Evolutionary conservation across 2,329 filamentous ascomycete genomes (phyloP), one percentile per base, ranked within the genome.

Genomic region (Myriosclerotinia curreyana): DNA sequence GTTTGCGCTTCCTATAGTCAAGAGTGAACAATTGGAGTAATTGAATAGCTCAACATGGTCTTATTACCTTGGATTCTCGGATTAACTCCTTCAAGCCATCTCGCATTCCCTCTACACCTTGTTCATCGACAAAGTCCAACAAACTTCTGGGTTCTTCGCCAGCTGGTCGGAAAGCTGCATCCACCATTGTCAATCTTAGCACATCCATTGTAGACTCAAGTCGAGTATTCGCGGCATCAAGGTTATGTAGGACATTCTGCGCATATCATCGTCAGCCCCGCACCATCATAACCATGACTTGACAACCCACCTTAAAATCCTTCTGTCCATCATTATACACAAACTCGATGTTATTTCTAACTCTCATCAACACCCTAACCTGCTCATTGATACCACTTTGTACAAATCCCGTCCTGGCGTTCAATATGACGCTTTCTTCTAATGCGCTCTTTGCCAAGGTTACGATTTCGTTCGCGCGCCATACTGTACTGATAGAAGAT

Each of bases 381-480:
- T 88, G 83, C 31, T 85, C 81, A 42, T 76, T 78, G 64, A 92
- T 84, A 49, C 85, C 86, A 12, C 79, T 80, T 59, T 82, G 83
- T 8, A 93, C 76, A 73, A 91, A 92, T n/a, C 79, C 81, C 0
- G 87, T 86, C 71, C 89, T 83, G 9, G 90, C 86, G 28, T 83
- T 83, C 5, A 96, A 82, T 12, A 93, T 81, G 61, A 91, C 87
- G 55, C 87, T 88, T 70, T 95, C 89, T 73, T 96, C 91, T 68
- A 96, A 82, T 42, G 91, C 84, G 40, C 82, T 79, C 42, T 92
- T 88, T 5, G 92, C 91, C 17, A 85, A 81, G 25, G 86, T 91
- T 52, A 95, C 89, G 64, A 97, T 87, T 72, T 96, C 90, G 74
- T 95, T 93, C 69, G 92, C 93, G 66, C 91, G 90, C 74, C 91